Evolutionary conservation across 2,329 filamentous ascomycete genomes (phyloP).

Genomic region (Colletotrichum agaves): DNA sequence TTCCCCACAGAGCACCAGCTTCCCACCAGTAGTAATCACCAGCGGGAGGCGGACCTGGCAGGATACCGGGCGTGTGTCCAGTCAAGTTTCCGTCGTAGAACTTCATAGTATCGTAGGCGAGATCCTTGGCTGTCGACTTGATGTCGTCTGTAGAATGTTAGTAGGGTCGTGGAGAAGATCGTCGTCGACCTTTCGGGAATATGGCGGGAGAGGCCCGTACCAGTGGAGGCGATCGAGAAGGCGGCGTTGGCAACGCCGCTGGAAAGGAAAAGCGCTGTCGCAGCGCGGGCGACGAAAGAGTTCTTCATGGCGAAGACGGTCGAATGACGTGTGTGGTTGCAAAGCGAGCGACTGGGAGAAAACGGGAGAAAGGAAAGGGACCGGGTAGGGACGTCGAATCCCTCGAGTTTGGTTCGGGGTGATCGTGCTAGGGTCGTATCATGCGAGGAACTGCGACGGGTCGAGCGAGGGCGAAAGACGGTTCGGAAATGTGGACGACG

Average conservation of each 20-base stretch:
- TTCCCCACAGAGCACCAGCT: slow-evolving; percentile 74
- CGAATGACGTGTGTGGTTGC: slow-evolving; percentile 17
- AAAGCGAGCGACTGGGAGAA: slow-evolving; percentile 29
- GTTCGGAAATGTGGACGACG: slow-evolving; percentile 4
- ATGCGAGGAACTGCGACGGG: slow-evolving; percentile 12
- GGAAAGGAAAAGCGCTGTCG: slow-evolving; percentile 15
- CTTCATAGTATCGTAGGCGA: slow-evolving; percentile 62
- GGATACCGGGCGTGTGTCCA: slow-evolving; percentile 65
- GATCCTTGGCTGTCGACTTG: slow-evolving; percentile 54
- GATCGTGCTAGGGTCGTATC: slow-evolving; percentile 9
- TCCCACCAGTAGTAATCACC: slow-evolving; percentile 80
- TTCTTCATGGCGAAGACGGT: slow-evolving; percentile 21
- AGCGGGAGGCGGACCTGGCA: slow-evolving; percentile 63
- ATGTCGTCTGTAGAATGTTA: slow-evolving; percentile 54
- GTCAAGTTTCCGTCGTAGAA: slow-evolving; percentile 63
- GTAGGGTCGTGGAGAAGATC: background rate
- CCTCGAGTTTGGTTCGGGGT: slow-evolving; percentile 14
- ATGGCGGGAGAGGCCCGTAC: slow-evolving; percentile 15
- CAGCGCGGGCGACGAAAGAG: slow-evolving; percentile 25
- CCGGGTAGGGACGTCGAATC: background rate
- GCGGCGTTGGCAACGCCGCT: slow-evolving; percentile 23
- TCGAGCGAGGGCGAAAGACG: background rate
- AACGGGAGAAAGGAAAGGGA: background rate
- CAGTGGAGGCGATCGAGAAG: slow-evolving; percentile 29
- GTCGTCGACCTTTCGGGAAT: background rate